Base-by-base conservation (phyloP, 139 green algal genomes). In the Chlamydomonas asymmetrica region DNA sequence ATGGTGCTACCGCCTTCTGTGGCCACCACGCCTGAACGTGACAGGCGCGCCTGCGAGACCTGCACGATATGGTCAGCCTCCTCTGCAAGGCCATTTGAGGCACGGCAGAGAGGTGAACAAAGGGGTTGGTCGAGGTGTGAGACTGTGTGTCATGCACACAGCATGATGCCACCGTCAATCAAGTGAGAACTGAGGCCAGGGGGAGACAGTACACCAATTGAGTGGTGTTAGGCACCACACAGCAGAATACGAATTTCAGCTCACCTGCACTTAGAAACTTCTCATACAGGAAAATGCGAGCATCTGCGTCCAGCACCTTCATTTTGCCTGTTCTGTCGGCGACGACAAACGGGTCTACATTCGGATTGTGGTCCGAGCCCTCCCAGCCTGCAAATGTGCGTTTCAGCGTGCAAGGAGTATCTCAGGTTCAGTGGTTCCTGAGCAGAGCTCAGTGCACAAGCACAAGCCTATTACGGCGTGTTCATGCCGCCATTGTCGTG, bases 61-160 rank as follows among this genome's bases (percentile, higher is more conserved):
- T 4, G 32, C 9, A 81, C 78, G 48, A 87, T 87, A 48, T 83
- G 69, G 37, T 87, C 81, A 27, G 59, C 66, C 73, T 87, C 81
- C 76, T 87, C 81, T 75, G 67, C 20, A 29, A 40, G 16, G 2
- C n/a, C n/a, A n/a, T n/a, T n/a, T n/a, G n/a, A n/a, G n/a, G n/a
- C n/a, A n/a, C n/a, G n/a, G n/a, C n/a, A n/a, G n/a, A n/a, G n/a
- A n/a, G n/a, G n/a, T n/a, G n/a, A n/a, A n/a, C n/a, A n/a, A n/a
- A n/a, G n/a, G n/a, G n/a, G n/a, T n/a, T n/a, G n/a, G n/a, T n/a
- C n/a, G n/a, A n/a, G n/a, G n/a, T n/a, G n/a, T n/a, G n/a, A n/a
- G n/a, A n/a, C n/a, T n/a, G n/a, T n/a, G n/a, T n/a, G n/a, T n/a
- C n/a, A n/a, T n/a, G n/a, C n/a, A n/a, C n/a, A n/a, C n/a, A n/a